Conservation (phyloP, 1,284 basidiomycete genomes). For the Ustilago esculenta region DNA sequence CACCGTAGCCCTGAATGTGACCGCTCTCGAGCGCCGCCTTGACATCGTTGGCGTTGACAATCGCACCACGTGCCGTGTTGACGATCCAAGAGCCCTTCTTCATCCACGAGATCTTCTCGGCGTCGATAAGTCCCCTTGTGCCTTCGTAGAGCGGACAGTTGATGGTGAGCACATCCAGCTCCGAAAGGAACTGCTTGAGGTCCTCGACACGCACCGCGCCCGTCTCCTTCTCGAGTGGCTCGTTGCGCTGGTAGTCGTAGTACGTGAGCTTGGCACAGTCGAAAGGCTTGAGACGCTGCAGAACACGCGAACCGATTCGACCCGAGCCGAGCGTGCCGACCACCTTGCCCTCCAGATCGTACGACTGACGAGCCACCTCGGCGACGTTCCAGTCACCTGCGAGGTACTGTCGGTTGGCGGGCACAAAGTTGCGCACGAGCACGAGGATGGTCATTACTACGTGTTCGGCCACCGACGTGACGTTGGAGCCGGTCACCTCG, state of each 20-base stretch:
- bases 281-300: conserved; percentile 87
- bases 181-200: conserved; percentile 83
- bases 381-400: conserved; percentile 62
- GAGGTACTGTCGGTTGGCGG: conserved; percentile 72
- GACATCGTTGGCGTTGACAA: conserved; percentile 84
- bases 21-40: conserved; percentile 81
- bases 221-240: conserved; percentile 77
- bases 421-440: conserved; percentile 86
- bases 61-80: conserved; percentile 93
- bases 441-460: conserved; percentile 84
- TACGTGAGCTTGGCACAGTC: conserved; percentile 90
- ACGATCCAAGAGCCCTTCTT: conserved; percentile 87
- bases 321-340: conserved; percentile 81
- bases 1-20: conserved; percentile 75
- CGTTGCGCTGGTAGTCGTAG: conserved; percentile 86
- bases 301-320: conserved; percentile 70
- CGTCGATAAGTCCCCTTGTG: conserved; percentile 75
- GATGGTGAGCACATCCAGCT: conserved; percentile 83
- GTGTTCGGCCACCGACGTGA: conserved; percentile 88
- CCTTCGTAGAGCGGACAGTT: conserved; percentile 92
- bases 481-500: conserved; percentile 76
- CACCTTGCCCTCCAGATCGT: conserved; percentile 89
- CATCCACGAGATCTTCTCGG: conserved; percentile 84
- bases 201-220: conserved; percentile 80
- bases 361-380: conserved; percentile 69